Evolutionary conservation across 2,329 filamentous ascomycete genomes (phyloP), one percentile per base, ranked within the genome.

Genomic region (Beauveria sp.): DNA sequence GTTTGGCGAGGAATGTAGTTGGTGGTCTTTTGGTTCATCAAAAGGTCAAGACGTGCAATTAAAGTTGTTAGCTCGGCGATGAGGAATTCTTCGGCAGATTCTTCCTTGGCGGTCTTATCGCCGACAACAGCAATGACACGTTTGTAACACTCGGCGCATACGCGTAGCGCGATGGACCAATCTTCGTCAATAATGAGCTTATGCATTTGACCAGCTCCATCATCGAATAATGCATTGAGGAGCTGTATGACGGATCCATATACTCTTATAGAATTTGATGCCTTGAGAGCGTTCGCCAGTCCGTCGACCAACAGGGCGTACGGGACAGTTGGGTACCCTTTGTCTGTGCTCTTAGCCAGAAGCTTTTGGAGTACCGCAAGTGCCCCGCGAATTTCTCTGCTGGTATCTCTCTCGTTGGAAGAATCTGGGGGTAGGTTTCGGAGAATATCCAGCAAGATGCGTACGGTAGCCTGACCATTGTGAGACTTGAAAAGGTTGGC

Each of bases 401-500:
- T 77, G 20, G 76, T 73, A 55, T 83, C 79, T 61, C 80, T 83
- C 61, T 78, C 79, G 63, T 77, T 77, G 59, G 75, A 70, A n/a
- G 75, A 76, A 46, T 79, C 76, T 0, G 69, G 63, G 2, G 77
- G 72, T 43, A 81, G 76, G 58, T 79, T 78, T 47, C 79, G 79
- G 26, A 89, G 73, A 14, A 87, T 82, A 60, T 87, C 82, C 37
- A 91, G 76, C 24, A 91, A 73, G 26, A 87, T 81, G 59, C 84
- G 80, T 51, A 91, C 80, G 1, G 87, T 86, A 41, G 83, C 83
- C 64, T 89, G 86, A 22, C 88, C 88, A 64, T 90, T 84, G 69
- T 91, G 88, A 1, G 89, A 91, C 67, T 80, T 85, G 75, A 87
- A 87, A 0, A 92, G 77, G 64, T 90, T 88, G 68, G 82, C 80